Evolutionary conservation across 2,329 filamentous ascomycete species (phyloP).

Genomic region (Fusarium newnesense): DNA sequence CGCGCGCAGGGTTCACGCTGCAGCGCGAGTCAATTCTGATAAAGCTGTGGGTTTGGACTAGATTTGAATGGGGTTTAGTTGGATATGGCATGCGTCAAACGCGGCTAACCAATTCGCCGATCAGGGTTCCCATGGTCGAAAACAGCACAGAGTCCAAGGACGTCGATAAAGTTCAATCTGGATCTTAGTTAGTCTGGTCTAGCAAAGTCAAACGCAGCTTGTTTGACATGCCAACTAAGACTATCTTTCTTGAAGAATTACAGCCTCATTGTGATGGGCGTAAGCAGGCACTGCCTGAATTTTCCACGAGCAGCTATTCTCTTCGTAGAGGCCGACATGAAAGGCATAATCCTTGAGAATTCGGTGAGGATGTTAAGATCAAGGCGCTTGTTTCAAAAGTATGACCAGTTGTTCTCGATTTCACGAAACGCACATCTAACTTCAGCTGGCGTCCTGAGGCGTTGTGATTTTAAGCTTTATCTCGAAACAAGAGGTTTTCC

Average conservation of each 20-base stretch:
- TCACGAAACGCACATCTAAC: not conserved
- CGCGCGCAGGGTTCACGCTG: not conserved
- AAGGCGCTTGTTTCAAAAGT: not conserved
- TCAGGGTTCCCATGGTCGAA: not conserved
- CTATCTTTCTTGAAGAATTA: accelerated
- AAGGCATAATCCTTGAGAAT: accelerated
- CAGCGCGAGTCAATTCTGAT: not conserved
- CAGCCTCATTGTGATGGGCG: not conserved
- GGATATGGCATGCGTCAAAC: not conserved
- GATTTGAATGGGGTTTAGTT: not conserved
- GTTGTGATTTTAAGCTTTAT: no score
- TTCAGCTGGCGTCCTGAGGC: no score
- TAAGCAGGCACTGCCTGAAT: not conserved
- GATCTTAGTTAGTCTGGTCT: not conserved
- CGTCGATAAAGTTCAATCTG: not conserved
- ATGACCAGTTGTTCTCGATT: accelerated
- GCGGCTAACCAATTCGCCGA: not conserved
- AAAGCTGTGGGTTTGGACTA: not conserved
- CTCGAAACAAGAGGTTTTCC: not conserved
- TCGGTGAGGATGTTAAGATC: accelerated
- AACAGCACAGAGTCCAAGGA: not conserved
- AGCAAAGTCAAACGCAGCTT: not conserved
- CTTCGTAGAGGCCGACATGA: not conserved
- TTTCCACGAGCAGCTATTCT: accelerated
- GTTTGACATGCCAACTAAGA: no score